Evolutionary conservation across 2,329 filamentous ascomycete genomes (phyloP), one percentile per base, ranked within the genome.

Genomic region (Xylaria sp.): DNA sequence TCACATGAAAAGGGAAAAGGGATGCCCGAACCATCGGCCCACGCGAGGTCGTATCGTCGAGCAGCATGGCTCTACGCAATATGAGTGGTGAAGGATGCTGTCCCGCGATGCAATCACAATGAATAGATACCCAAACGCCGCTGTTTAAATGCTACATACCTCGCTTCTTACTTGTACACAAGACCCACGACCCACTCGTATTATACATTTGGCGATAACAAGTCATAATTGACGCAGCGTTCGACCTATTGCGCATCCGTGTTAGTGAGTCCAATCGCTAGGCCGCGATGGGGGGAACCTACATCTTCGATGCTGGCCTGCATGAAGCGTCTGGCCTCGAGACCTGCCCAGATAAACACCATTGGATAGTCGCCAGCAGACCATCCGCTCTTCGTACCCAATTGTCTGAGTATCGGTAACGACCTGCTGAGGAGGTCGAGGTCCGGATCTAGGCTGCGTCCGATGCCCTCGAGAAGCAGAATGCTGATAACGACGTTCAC

Each of bases 401-500:
- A 80, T 72, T 96, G 88, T 67, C 94, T 83, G 59, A 99, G 76
- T 52, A 99, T 97, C 0, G 94, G 94, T 53, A 99, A 78, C 6
- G 92, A 91, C 70, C 91, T 92, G 70, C 78, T 82, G 65, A 99
- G 88, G 10, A 99, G 79, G 75, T 99, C 94, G 52, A 97, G 79
- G 56, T 93, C 81, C 0, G 94, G 93, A 72, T 97, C 88, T 13
- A 99, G 76, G 60, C 82, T 91, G 62, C 94, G 83, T 0, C 94
- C 94, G 69, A 97, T 99, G 5, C 94, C 94, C 73, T 99, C 94
- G 1, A 99, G 80, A 1, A 99, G 80, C 39, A 99, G 78, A 56
- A 97, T 97, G 61, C 91, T 96, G 60, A 99, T 88, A 35, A 99
- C 93, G 3, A 99, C 94, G 71, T 99, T 99, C 71, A 99, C 92